Conservation (phyloP, 2,329 filamentous ascomycete species). For the Cucurbitaria berberidis region DNA sequence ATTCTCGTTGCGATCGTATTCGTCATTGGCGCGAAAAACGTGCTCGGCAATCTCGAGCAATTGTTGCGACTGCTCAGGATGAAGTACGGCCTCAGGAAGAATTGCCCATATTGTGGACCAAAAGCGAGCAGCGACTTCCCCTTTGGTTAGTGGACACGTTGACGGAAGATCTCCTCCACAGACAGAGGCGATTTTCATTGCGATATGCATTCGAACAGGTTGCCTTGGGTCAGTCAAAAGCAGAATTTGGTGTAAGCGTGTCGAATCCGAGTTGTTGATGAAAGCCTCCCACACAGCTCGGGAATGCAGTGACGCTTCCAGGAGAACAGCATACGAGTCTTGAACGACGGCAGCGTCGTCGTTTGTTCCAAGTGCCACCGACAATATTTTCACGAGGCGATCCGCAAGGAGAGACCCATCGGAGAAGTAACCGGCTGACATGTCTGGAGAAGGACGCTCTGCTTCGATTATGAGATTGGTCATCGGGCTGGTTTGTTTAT, state of each 20-base stretch:
- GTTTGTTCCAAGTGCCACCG: slow-evolving; percentile 23
- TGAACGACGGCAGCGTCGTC: slow-evolving; percentile 23
- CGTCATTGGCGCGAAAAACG: slow-evolving; percentile 45
- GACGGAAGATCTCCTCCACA: slow-evolving; percentile 45
- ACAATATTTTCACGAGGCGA: slow-evolving; percentile 38
- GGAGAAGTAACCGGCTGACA: slow-evolving; percentile 43
- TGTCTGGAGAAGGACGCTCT: slow-evolving; percentile 43
- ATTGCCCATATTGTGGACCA: slow-evolving; percentile 43
- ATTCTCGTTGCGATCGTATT: slow-evolving; percentile 39
- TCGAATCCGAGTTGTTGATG: slow-evolving; percentile 24
- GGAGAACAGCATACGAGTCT: slow-evolving; percentile 39
- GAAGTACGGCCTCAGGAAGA: slow-evolving; percentile 33
- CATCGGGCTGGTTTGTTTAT: neutral
- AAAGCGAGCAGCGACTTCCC: slow-evolving; percentile 42
- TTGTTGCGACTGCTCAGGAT: slow-evolving; percentile 36
- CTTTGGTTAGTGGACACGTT: slow-evolving; percentile 35
- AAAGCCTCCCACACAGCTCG: slow-evolving; percentile 44
- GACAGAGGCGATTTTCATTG: slow-evolving; percentile 41
- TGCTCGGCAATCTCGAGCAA: slow-evolving; percentile 46
- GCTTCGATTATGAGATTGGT: slow-evolving; percentile 31
- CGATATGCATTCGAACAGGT: slow-evolving; percentile 34
- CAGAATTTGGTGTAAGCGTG: slow-evolving; percentile 38
- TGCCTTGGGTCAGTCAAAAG: slow-evolving; percentile 34
- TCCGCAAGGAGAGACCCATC: slow-evolving; percentile 36
- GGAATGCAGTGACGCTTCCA: slow-evolving; percentile 48